Percentiles rank a stretch among this genome's conserved stretches.
Evolutionary conservation across 768 basidiomycete species (phyloP).

Genomic region (Hemileccinum impolitum): DNA sequence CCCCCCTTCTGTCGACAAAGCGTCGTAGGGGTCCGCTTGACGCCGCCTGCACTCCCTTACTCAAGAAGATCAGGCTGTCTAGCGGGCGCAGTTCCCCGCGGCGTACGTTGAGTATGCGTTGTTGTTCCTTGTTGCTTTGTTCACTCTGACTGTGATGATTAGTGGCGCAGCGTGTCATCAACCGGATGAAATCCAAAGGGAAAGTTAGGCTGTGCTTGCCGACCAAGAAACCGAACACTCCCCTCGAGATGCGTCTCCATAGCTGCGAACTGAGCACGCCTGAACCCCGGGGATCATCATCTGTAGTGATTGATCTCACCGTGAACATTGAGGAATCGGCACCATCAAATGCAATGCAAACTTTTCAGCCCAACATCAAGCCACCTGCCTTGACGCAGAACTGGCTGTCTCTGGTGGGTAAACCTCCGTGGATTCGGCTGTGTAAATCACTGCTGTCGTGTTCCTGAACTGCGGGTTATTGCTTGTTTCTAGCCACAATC

Average conservation of each 20-base stretch:
- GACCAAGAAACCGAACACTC: slow-evolving; percentile 11
- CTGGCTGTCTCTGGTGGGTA: slow-evolving; percentile 10
- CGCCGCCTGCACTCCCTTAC: slow-evolving; percentile 2
- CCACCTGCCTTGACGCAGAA: not conserved
- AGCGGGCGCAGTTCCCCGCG: slow-evolving; percentile 14
- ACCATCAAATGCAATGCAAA: slow-evolving; percentile 1
- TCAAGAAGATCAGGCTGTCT: slow-evolving; percentile 22
- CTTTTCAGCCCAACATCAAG: not conserved
- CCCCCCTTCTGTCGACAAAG: slow-evolving; percentile 12
- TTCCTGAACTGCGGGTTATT: not conserved
- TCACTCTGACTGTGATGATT: slow-evolving; percentile 5
- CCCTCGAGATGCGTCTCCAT: slow-evolving; percentile 17
- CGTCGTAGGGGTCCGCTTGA: slow-evolving; percentile 6
- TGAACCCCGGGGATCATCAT: not conserved
- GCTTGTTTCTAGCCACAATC: slow-evolving; percentile 8
- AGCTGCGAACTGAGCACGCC: slow-evolving; percentile 8
- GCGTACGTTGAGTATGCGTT: slow-evolving; percentile 19
- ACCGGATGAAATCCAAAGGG: slow-evolving; percentile 26
- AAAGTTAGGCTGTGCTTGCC: slow-evolving; percentile 21
- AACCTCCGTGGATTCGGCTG: not conserved
- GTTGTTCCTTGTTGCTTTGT: not conserved
- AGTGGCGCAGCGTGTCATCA: slow-evolving; percentile 29
- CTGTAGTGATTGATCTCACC: slow-evolving; percentile 23
- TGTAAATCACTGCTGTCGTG: not conserved
- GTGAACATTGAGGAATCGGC: not conserved